A percentile compares a stretch with the other conserved stretches of the same genome.
These are phyloP conservation scores for Cytospora mali DNA, from an alignment of 2,329 filamentous ascomycete species.

Conservation along the genomic window DNA sequence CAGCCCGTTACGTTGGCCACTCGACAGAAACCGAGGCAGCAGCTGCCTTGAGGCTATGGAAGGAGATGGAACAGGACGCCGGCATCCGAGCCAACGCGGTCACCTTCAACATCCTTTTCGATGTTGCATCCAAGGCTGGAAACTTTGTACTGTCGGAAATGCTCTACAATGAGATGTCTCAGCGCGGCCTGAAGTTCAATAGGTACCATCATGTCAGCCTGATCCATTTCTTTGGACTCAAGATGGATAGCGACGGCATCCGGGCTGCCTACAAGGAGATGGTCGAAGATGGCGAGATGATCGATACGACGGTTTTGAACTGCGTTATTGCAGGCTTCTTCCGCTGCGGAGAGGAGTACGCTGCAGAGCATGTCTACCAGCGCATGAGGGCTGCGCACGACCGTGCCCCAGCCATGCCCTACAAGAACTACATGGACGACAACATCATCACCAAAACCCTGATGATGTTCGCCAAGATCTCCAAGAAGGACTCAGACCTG, in stretches of 20 bases:
- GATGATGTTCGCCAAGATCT: conserved; percentile 60
- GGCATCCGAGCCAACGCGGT: conserved; percentile 68
- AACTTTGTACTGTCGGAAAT: conserved; percentile 84
- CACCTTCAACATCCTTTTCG: conserved; percentile 94
- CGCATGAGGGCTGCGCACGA: conserved; percentile 73
- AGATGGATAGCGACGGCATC: conserved; percentile 72
- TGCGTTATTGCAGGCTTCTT: conserved; percentile 81
- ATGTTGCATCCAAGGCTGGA: conserved; percentile 81
- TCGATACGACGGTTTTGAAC: conserved; percentile 86
- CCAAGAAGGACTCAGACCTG: conserved; percentile 59
- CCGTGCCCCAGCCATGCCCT: conserved; percentile 43
- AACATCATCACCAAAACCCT: conserved; percentile 57
- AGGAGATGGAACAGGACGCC: conserved; percentile 80
- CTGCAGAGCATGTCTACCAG: conserved; percentile 79
- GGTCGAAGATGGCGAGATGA: conserved; percentile 81
- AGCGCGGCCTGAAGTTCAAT: conserved; percentile 67
- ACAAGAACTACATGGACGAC: conserved; percentile 49
- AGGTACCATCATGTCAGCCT: conserved; percentile 80
- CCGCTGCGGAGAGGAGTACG: conserved; percentile 71
- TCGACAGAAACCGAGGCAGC: conserved; percentile 64
- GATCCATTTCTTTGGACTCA: conserved; percentile 82
- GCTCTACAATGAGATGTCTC: conserved; percentile 79
- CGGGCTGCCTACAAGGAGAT: conserved; percentile 79
- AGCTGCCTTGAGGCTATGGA: conserved; percentile 77
- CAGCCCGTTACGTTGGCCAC: conserved; percentile 68